A percentile compares a stretch with the other conserved stretches of the same genome.
Evolutionary conservation across 441 rosid genomes (phyloP).

Genomic region (Theobroma grandiflorum): DNA sequence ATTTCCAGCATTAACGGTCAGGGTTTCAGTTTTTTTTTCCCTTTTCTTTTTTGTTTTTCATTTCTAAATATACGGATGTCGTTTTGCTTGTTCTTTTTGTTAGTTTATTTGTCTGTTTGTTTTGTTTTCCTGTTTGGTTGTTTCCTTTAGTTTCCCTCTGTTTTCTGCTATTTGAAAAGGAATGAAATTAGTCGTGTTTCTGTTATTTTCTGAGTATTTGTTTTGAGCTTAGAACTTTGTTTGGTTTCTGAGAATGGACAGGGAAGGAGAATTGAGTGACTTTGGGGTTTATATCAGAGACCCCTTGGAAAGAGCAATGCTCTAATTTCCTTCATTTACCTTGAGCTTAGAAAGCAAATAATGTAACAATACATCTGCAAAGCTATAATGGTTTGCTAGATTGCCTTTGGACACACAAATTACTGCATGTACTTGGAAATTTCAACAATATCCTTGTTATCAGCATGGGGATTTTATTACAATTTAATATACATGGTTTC

Average conservation of each 20-base stretch:
- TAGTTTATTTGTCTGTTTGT: background rate
- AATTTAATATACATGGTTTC: background rate
- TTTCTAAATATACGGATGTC: background rate
- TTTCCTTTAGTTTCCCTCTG: background rate
- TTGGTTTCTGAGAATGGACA: background rate
- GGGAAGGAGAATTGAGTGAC: background rate
- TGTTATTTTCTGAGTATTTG: background rate
- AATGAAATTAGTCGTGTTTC: background rate
- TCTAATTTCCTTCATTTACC: background rate
- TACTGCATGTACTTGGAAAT: background rate
- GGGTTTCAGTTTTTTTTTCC: constrained; percentile 4
- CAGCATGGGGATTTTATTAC: background rate
- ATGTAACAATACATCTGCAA: background rate
- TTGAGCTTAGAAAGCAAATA: background rate
- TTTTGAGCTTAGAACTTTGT: background rate
- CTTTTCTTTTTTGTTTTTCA: no score
- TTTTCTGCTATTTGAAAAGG: background rate
- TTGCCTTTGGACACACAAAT: background rate
- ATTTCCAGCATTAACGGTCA: background rate
- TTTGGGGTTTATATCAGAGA: background rate
- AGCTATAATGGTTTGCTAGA: background rate
- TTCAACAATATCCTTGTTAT: background rate
- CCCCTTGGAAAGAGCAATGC: background rate
- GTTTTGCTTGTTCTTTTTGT: background rate
- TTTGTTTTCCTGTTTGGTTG: background rate